phyloP scores from a whole-genome alignment of 1,284 basidiomycete species.

The Fistulinella cinereoalba region DNA sequence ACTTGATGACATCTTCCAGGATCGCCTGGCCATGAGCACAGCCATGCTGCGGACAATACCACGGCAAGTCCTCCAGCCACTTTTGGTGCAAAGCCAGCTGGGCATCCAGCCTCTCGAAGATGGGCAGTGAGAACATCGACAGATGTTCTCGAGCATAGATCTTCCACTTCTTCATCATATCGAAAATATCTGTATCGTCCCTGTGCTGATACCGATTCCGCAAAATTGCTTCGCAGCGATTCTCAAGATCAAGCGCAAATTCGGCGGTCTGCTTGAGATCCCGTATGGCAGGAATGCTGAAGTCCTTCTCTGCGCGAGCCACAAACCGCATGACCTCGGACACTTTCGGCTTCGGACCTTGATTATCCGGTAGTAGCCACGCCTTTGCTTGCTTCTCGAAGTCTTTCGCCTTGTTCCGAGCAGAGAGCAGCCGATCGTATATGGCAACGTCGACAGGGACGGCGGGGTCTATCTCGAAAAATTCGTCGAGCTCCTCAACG shows the following conservation, averaged over 20 bases:
- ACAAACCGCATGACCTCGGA: conserved; percentile 66
- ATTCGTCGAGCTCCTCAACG: conserved; percentile 67
- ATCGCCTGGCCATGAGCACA: conserved; percentile 58
- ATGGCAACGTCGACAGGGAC: conserved; percentile 64
- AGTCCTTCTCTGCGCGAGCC: conserved; percentile 70
- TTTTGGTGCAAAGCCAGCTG: conserved; percentile 63
- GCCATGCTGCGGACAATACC: conserved; percentile 67
- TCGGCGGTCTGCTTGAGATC: conserved; percentile 66
- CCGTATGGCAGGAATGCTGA: conserved; percentile 60
- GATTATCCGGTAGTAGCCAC: conserved; percentile 58
- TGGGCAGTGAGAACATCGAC: conserved; percentile 65
- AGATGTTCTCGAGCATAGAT: conserved; percentile 68
- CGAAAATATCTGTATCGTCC: conserved; percentile 62
- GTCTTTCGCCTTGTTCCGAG: conserved; percentile 64
- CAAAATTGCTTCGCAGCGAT: conserved; percentile 68
- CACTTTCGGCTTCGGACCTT: conserved; percentile 55
- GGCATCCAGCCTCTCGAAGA: conserved; percentile 65
- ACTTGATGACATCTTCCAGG: conserved; percentile 67
- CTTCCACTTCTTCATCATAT: conserved; percentile 67
- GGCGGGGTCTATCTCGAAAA: conserved; percentile 54
- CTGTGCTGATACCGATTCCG: conserved; percentile 54
- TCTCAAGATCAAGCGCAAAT: conserved; percentile 71
- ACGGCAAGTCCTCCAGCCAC: conserved; percentile 72
- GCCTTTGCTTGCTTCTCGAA: conserved; percentile 71
- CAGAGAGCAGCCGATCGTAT: conserved; percentile 56